Evolutionary conservation across 2,329 filamentous ascomycete genomes (phyloP).

Genomic region (Lecanicillium sp.): DNA sequence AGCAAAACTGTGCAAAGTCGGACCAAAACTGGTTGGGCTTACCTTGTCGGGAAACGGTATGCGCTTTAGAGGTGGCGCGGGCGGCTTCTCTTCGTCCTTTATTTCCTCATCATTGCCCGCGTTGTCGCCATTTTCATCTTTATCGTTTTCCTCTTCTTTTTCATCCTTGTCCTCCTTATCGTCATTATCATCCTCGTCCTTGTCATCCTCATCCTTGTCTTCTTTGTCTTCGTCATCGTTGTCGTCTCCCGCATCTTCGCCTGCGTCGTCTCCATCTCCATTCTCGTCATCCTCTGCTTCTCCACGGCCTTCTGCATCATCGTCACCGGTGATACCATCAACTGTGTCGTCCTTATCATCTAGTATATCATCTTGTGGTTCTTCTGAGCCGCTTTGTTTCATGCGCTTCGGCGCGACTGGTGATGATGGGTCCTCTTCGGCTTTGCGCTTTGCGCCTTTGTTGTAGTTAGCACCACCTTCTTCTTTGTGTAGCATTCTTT

Average conservation of each 20-base stretch:
- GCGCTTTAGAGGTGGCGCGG: slow-evolving; percentile 39
- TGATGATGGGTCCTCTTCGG: slow-evolving; percentile 55
- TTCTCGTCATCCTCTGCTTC: not conserved
- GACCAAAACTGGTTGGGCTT: slow-evolving; percentile 11
- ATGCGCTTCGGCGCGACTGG: slow-evolving; percentile 56
- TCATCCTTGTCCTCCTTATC: slow-evolving; percentile 3
- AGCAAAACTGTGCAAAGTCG: not conserved
- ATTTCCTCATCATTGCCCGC: slow-evolving; percentile 2
- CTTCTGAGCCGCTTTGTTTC: slow-evolving; percentile 39
- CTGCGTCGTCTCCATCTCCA: not conserved
- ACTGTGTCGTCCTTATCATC: slow-evolving; percentile 2
- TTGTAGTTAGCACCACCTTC: slow-evolving; percentile 6
- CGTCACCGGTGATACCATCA: not conserved
- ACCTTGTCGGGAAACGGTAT: slow-evolving; percentile 90
- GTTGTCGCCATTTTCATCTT: not conserved
- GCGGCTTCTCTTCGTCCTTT: slow-evolving; percentile 34
- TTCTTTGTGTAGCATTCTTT: not conserved
- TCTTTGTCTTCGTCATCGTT: slow-evolving; percentile 3
- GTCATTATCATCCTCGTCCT: slow-evolving; percentile 3
- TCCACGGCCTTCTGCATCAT: slow-evolving; percentile 2
- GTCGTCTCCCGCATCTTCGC: slow-evolving; percentile 1
- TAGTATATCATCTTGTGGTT: slow-evolving; percentile 2
- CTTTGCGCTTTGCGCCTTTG: slow-evolving; percentile 62
- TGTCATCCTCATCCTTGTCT: slow-evolving; percentile 1
- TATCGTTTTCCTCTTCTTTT: not conserved